A percentile compares a stretch with the other conserved stretches of the same genome.
Conservation (phyloP, 192 early-diverging fungal species). For the Lunasporangiospora selenospora region DNA sequence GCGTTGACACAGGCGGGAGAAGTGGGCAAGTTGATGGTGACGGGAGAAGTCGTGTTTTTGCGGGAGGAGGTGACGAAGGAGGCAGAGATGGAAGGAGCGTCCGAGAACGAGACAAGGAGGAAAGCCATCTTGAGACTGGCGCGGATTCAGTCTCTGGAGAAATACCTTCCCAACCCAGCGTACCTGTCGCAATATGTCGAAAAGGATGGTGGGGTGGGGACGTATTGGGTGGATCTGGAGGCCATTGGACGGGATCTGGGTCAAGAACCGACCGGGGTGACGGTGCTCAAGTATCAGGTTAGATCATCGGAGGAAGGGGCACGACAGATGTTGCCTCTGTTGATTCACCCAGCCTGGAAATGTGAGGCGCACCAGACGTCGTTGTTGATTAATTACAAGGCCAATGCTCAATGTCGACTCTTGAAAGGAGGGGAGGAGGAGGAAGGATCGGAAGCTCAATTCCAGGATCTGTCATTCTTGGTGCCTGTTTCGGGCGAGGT, state of each 20-base stretch:
- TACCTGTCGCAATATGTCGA: slow-evolving; percentile 45
- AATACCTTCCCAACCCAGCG: slow-evolving; percentile 39
- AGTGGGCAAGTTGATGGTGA: slow-evolving; percentile 49
- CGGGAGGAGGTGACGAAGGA: slow-evolving; percentile 25
- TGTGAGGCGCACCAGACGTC: slow-evolving; percentile 55
- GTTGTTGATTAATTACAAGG: slow-evolving; percentile 57
- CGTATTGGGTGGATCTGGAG: slow-evolving; percentile 49
- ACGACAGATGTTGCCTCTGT: slow-evolving; percentile 34
- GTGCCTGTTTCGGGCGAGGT: slow-evolving; percentile 55
- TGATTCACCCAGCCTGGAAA: slow-evolving; percentile 58
- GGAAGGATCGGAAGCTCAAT: not conserved
- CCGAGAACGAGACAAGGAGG: slow-evolving; percentile 1
- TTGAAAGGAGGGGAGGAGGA: not conserved
- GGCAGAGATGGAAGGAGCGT: not conserved
- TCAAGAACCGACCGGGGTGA: slow-evolving; percentile 15
- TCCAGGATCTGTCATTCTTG: slow-evolving; percentile 54
- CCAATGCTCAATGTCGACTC: slow-evolving; percentile 41
- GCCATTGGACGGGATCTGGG: slow-evolving; percentile 28
- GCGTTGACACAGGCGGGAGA: slow-evolving; percentile 51
- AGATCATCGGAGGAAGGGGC: slow-evolving; percentile 24
- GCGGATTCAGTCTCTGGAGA: slow-evolving; percentile 42
- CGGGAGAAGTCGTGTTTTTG: slow-evolving; percentile 55
- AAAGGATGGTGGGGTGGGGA: slow-evolving; percentile 25
- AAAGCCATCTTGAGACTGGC: slow-evolving; percentile 42
- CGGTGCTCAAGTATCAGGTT: slow-evolving; percentile 52